Evolutionary conservation across 306 rosid species (phyloP).

Genomic region (Chamaecrista fasciculata): DNA sequence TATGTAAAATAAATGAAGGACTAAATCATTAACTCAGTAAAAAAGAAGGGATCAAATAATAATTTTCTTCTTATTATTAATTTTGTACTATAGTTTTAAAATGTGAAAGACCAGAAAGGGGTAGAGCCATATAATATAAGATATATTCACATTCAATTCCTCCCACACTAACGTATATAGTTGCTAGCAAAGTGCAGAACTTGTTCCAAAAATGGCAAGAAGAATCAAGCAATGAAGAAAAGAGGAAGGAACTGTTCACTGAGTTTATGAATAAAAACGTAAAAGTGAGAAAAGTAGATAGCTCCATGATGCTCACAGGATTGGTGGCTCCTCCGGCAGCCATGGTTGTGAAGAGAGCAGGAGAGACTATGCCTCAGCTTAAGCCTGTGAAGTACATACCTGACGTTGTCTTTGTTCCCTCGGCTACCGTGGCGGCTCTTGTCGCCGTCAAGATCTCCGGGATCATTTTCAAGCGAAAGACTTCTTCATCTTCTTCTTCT

Average conservation of each 20-base stretch:
- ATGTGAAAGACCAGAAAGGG: too few relatives aligned
- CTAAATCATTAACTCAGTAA: too few relatives aligned
- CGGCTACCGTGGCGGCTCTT: slow-evolving; percentile 48
- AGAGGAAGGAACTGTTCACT: background rate
- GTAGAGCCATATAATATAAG: too few relatives aligned
- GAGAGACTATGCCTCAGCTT: slow-evolving; percentile 47
- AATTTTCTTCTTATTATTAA: too few relatives aligned
- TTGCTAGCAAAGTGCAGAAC: slow-evolving; percentile 33
- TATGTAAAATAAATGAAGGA: too few relatives aligned
- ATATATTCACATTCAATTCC: too few relatives aligned
- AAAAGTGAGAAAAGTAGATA: slow-evolving; percentile 40
- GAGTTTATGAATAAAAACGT: slow-evolving; percentile 32
- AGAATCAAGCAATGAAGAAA: background rate
- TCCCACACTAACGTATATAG: background rate
- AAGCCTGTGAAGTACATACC: slow-evolving; percentile 50
- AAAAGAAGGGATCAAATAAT: too few relatives aligned
- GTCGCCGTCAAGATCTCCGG: slow-evolving; percentile 42
- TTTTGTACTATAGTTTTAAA: too few relatives aligned
- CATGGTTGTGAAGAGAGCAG: slow-evolving; percentile 52
- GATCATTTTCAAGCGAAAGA: slow-evolving; percentile 36
- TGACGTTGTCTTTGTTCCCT: slow-evolving; percentile 57
- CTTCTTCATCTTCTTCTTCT: too few relatives aligned
- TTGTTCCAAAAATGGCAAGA: slow-evolving; percentile 6
- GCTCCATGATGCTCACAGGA: slow-evolving; percentile 51
- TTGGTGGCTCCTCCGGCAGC: slow-evolving; percentile 56